A percentile compares a stretch with the other conserved stretches of the same genome.
These are phyloP conservation scores for Macrophomina phaseolina DNA, from an alignment of 2,329 filamentous ascomycete genomes.

Conservation along the genomic window DNA sequence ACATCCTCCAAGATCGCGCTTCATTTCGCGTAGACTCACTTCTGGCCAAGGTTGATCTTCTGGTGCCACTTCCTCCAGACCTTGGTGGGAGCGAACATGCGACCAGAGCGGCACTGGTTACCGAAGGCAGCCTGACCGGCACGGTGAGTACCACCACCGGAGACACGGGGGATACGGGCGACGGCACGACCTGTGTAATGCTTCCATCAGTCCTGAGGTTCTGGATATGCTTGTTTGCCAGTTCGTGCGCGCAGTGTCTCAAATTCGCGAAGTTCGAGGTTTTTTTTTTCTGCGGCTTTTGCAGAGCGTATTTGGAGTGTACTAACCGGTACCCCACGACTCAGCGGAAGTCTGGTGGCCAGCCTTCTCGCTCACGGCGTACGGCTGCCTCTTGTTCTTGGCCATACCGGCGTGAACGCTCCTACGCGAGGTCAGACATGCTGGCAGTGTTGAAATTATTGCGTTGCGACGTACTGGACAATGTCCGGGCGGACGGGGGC, in stretches of 20 bases:
- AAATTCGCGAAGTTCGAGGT: conserved; percentile 21
- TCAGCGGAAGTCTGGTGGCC: conserved; percentile 99
- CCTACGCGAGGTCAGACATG: conserved; percentile 52
- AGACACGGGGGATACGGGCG: conserved; percentile 99
- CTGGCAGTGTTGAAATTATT: conserved; percentile 25
- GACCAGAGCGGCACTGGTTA: conserved; percentile 99
- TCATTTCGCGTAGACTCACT: conserved; percentile 61
- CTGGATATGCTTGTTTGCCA: not conserved
- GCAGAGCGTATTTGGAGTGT: conserved; percentile 35
- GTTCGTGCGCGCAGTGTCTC: conserved; percentile 19
- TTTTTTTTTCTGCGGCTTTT: conserved; percentile 30
- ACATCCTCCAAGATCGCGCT: not conserved
- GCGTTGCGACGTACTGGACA: conserved; percentile 75
- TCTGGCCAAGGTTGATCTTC: conserved; percentile 99
- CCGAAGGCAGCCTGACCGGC: conserved; percentile 99
- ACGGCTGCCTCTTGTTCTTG: conserved; percentile 99
- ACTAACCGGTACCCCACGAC: conserved; percentile 99
- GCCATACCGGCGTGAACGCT: conserved; percentile 96
- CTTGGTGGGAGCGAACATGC: conserved; percentile 99
- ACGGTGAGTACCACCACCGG: conserved; percentile 99
- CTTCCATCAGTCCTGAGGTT: conserved; percentile 12
- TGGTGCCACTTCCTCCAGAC: conserved; percentile 99
- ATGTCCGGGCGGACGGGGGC: conserved; percentile 98
- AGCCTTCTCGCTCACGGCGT: conserved; percentile 99
- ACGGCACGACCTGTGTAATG: conserved; percentile 82